Evolutionary conservation across 2,329 filamentous ascomycete genomes (phyloP), one percentile per base, ranked within the genome.

Genomic region (Periconia sp.): DNA sequence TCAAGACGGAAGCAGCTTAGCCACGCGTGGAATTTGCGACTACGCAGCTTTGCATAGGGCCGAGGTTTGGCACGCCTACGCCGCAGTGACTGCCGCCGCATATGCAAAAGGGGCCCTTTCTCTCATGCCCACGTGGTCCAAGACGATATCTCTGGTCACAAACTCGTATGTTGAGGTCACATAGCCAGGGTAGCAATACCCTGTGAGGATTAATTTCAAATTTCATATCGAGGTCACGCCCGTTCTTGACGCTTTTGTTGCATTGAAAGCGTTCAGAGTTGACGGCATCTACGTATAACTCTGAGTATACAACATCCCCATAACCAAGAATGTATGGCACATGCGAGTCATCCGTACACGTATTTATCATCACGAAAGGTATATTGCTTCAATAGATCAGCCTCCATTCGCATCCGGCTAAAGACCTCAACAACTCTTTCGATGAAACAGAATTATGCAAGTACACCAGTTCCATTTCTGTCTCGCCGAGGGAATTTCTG

Each of bases 41-140:
- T 56, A 56, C 40, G 41, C 54, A 43, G 54, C 53, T 43, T 56
- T 50, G 35, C 54, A 56, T 20, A 49, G 31, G 17, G 30, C 14
- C 20, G 19, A 49, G 7, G 2, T 41, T 1, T 53, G 53, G 53
- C 45, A 46, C 5, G 1, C 45, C 15, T 46, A 55, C 44, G 53
- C 53, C n/a, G 54, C 54, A 10, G 47, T 23, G 1, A 35, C 33
- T 11, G 54, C 50, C 15, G 50, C 54, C 14, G 50, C 54, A 23
- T 56, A 41, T 47, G 50, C 46, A 7, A 56, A 42, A 41, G 50
- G 50, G 27, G 15, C 44, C 11, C 47, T 50, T 7, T 42, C 41
- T n/a, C 19, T 44, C 15, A 44, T 44, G 6, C 41, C 41, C 41
- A n/a, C 41, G n/a, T 6, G 5, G 15, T 20, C 41, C 14, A 44